These are phyloP conservation scores for Trypanosoma vivax DNA, from an alignment of 208 protist genomes.

Conservation along the genomic window DNA sequence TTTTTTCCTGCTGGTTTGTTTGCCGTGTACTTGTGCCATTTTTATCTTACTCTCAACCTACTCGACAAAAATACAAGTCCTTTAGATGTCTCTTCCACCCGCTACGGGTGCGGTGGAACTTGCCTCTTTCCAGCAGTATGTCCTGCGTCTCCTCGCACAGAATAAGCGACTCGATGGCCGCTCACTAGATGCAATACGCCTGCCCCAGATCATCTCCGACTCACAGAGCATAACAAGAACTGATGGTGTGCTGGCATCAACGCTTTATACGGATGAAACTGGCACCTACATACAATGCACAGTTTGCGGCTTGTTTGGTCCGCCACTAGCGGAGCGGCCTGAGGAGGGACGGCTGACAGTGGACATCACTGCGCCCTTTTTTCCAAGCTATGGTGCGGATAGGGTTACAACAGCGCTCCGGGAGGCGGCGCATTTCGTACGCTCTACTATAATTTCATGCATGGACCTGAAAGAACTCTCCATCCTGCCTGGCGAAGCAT, in stretches of 20 bases:
- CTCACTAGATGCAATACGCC: slow-evolving; percentile 30
- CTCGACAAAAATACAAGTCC: not conserved
- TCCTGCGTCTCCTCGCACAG: slow-evolving; percentile 27
- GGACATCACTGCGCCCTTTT: slow-evolving; percentile 59
- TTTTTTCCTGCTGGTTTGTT: not conserved
- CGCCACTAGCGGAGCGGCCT: slow-evolving; percentile 37
- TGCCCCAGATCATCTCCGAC: slow-evolving; percentile 50
- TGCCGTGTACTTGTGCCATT: slow-evolving; percentile 2
- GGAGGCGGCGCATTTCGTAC: slow-evolving; percentile 68
- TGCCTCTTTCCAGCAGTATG: slow-evolving; percentile 48
- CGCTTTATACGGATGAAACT: slow-evolving; percentile 67
- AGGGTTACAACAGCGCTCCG: slow-evolving; percentile 44
- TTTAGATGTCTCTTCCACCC: slow-evolving; percentile 65
- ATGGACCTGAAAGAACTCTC: slow-evolving; percentile 48
- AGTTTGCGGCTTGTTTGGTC: slow-evolving; percentile 70
- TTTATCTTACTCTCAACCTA: not conserved
- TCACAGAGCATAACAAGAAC: not conserved
- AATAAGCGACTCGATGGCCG: slow-evolving; percentile 55
- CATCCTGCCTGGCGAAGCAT: slow-evolving; percentile 66
- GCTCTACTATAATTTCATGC: slow-evolving; percentile 39
- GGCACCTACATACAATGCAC: slow-evolving; percentile 52
- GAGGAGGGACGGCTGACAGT: slow-evolving; percentile 66
- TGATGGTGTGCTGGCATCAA: slow-evolving; percentile 40
- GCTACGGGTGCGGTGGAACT: slow-evolving; percentile 76
- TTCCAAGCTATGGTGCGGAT: slow-evolving; percentile 19